Evolutionary conservation across 257 asterid species (phyloP).

Genomic region (Coffea eugenioides): DNA sequence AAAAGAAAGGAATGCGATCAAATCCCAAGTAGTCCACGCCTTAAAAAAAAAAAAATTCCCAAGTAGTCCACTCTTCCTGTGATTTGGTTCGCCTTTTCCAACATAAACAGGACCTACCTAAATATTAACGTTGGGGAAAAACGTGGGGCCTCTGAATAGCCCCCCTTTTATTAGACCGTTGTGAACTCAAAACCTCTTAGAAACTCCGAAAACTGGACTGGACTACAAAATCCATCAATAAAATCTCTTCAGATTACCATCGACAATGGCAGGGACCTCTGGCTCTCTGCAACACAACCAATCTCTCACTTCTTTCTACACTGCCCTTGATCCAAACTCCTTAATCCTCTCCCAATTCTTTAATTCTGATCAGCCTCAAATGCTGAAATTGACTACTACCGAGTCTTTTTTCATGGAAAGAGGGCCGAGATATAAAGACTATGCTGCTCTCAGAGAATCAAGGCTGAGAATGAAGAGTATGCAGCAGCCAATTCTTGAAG

Average conservation of each 20-base stretch:
- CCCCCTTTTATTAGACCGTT: constrained; percentile 67
- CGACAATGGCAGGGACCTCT: constrained; percentile 53
- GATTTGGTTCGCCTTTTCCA: constrained; percentile 6
- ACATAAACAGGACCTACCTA: constrained; percentile 36
- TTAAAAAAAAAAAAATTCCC: too few species aligned
- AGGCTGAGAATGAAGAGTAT: constrained; percentile 41
- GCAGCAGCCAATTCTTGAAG: constrained; percentile 25
- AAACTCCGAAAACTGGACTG: constrained; percentile 13
- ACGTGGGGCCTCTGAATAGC: constrained; percentile 3
- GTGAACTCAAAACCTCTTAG: constrained; percentile 29
- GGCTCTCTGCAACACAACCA: constrained; percentile 37
- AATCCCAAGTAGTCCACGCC: background rate
- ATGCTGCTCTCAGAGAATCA: constrained; percentile 73
- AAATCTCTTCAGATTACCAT: background rate
- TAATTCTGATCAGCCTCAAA: constrained; percentile 44
- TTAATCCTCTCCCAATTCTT: constrained; percentile 61
- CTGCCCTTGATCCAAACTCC: constrained; percentile 62
- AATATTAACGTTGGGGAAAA: constrained; percentile 60
- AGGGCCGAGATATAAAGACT: constrained; percentile 76
- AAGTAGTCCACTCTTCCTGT: background rate
- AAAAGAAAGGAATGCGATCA: background rate
- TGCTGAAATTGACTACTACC: constrained; percentile 46
- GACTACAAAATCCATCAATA: background rate
- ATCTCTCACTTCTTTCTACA: constrained; percentile 32
- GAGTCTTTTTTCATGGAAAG: constrained; percentile 56